Conservation (phyloP, 352 stramenopile genomes). For the Hyaloperonospora brassicae region DNA sequence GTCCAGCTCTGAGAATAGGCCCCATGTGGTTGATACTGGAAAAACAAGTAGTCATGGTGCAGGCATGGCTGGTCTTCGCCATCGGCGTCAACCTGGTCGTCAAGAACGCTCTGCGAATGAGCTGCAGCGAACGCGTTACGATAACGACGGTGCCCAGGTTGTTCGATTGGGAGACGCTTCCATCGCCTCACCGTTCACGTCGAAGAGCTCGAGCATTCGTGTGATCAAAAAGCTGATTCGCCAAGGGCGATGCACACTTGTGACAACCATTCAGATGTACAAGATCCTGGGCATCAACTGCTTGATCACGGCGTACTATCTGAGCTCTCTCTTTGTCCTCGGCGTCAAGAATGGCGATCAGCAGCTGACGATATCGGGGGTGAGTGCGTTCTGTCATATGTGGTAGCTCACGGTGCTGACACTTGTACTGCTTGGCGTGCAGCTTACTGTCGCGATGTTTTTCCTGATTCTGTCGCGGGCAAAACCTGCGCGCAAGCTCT, state of each 20-base stretch:
- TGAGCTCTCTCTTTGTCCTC: constrained; percentile 96
- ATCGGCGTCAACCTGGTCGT: constrained; percentile 59
- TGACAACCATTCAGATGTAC: constrained; percentile 98
- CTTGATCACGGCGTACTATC: constrained; percentile 94
- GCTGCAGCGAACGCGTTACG: constrained; percentile 70
- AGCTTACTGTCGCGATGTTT: constrained; percentile 76
- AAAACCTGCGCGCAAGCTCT: constrained; percentile 93
- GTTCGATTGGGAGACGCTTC: constrained; percentile 98
- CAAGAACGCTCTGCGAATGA: constrained; percentile 33
- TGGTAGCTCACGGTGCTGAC: constrained; percentile 51
- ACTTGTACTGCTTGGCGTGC: constrained; percentile 33
- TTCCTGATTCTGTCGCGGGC: constrained; percentile 47
- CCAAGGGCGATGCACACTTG: constrained; percentile 96
- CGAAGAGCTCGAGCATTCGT: constrained; percentile 86
- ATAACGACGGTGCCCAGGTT: constrained; percentile 87
- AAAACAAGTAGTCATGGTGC: constrained; percentile 44
- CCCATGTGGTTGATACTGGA: constrained; percentile 14
- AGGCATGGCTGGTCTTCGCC: constrained; percentile 32
- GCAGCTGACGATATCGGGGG: constrained; percentile 74
- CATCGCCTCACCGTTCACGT: constrained; percentile 99
- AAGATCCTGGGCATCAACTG: constrained; percentile 98
- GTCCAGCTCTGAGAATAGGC: constrained; percentile 58
- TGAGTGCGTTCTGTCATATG: constrained; percentile 12
- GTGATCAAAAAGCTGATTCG: constrained; percentile 93
- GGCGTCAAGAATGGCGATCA: constrained; percentile 98